A percentile compares a stretch with the other conserved stretches of the same genome.
Conservation (phyloP, 2,329 filamentous ascomycete genomes). For the Ophiobolus disseminans region DNA sequence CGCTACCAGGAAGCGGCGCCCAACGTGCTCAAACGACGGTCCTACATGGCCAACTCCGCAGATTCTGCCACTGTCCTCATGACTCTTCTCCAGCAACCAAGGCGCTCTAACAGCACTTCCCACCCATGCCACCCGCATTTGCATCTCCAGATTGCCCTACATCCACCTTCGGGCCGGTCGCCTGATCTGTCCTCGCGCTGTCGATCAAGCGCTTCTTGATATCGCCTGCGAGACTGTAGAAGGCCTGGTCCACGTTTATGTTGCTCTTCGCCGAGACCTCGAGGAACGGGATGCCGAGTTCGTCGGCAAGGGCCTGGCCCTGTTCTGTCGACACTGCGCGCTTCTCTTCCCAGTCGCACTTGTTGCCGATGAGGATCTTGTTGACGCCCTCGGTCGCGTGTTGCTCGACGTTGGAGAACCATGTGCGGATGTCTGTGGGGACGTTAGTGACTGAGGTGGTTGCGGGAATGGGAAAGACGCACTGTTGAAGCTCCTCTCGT, state of each 20-base stretch:
- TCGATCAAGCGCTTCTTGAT: slow-evolving; percentile 99
- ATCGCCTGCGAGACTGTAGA: slow-evolving; percentile 91
- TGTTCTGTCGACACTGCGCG: slow-evolving; percentile 90
- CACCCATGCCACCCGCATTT: slow-evolving; percentile 40
- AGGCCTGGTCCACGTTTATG: slow-evolving; percentile 99
- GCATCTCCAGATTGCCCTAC: slow-evolving; percentile 38
- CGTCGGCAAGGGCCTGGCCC: slow-evolving; percentile 90
- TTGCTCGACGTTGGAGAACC: slow-evolving; percentile 99
- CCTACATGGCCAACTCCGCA: no score
- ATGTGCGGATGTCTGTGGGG: slow-evolving; percentile 88
- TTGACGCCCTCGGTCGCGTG: slow-evolving; percentile 98
- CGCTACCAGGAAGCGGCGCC: no score
- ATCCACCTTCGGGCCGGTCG: slow-evolving; percentile 38
- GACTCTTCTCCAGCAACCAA: no score
- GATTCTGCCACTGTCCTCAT: no score
- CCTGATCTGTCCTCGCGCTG: slow-evolving; percentile 75
- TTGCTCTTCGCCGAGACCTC: slow-evolving; percentile 99
- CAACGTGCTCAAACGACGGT: no score
- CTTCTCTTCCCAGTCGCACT: slow-evolving; percentile 99
- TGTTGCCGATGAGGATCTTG: slow-evolving; percentile 99
- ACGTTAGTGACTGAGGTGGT: slow-evolving; percentile 18
- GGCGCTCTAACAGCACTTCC: slow-evolving; percentile 50
- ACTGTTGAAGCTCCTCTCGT: slow-evolving; percentile 96
- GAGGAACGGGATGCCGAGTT: slow-evolving; percentile 96
- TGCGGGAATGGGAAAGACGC: slow-evolving; percentile 49